Evolutionary conservation across 805 yeast species (phyloP).

Genomic region (Jamesozyma piceae): DNA sequence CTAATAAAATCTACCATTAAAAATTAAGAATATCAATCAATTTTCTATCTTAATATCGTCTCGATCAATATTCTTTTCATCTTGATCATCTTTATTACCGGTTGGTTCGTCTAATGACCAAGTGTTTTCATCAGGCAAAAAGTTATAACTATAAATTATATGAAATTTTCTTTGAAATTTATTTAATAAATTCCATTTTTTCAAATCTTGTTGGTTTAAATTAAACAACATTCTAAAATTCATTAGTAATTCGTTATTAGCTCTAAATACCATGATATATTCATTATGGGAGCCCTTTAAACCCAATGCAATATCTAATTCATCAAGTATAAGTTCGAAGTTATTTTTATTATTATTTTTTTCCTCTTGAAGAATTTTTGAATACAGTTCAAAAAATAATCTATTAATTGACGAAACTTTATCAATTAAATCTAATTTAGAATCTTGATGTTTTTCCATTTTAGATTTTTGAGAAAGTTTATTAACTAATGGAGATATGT

Average conservation of each 20-base stretch:
- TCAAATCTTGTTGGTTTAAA: slow-evolving; percentile 14
- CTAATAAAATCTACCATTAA: too few relatives aligned
- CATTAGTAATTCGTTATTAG: slow-evolving; percentile 20
- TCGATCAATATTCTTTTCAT: neutral
- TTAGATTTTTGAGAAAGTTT: slow-evolving; percentile 25
- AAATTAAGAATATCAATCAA: too few relatives aligned
- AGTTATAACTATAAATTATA: slow-evolving; percentile 15
- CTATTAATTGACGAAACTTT: slow-evolving; percentile 20
- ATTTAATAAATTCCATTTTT: slow-evolving; percentile 16
- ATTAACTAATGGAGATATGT: slow-evolving; percentile 17
- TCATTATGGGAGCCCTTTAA: slow-evolving; percentile 22
- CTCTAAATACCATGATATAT: slow-evolving; percentile 20
- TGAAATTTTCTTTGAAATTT: slow-evolving; percentile 18
- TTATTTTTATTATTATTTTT: slow-evolving; percentile 11
- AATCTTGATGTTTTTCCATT: slow-evolving; percentile 23
- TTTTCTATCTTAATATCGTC: neutral
- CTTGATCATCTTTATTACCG: neutral
- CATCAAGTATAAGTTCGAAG: slow-evolving; percentile 22
- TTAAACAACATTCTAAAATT: slow-evolving; percentile 23
- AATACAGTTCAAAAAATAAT: slow-evolving; percentile 12
- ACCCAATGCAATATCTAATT: slow-evolving; percentile 19
- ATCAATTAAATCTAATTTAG: slow-evolving; percentile 20
- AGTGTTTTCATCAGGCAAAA: slow-evolving; percentile 12
- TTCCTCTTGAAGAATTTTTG: slow-evolving; percentile 1
- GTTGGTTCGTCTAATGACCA: slow-evolving; percentile 10